Evolutionary conservation across 306 rosid species (phyloP).

Genomic region (Quercus dentata): DNA sequence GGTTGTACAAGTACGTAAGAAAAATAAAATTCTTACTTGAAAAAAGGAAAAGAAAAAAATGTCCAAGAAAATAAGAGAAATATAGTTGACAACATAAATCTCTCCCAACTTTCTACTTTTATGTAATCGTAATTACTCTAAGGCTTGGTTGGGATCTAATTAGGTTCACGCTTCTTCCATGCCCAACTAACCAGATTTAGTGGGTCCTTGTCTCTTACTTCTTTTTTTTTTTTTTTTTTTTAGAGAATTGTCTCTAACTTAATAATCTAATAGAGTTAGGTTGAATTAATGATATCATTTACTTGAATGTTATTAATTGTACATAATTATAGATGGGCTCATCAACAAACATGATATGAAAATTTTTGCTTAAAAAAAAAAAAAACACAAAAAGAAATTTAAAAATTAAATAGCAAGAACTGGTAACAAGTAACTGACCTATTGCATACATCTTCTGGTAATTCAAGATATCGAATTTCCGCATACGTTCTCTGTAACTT

Average conservation of each 20-base stretch:
- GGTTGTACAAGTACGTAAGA: neutral
- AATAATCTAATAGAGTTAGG: slow-evolving; percentile 27
- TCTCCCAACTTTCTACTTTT: neutral
- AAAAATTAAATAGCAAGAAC: neutral
- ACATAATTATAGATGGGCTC: slow-evolving; percentile 13
- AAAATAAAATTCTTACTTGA: neutral
- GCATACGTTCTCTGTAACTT: slow-evolving; percentile 86
- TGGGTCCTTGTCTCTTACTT: slow-evolving; percentile 28
- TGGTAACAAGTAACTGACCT: slow-evolving; percentile 50
- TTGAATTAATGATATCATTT: slow-evolving; percentile 22
- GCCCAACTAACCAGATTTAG: slow-evolving; percentile 48
- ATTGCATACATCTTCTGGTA: slow-evolving; percentile 95
- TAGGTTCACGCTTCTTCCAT: slow-evolving; percentile 28
- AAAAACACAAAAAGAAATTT: neutral
- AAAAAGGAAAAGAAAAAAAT: neutral
- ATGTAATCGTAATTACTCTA: slow-evolving; percentile 12
- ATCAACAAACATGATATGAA: neutral
- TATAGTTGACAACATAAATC: neutral
- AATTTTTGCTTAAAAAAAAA: neutral
- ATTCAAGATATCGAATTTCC: slow-evolving; percentile 90
- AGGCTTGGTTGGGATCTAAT: slow-evolving; percentile 3
- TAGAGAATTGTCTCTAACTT: neutral
- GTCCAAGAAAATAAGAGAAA: neutral
- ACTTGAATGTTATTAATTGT: slow-evolving; percentile 9
- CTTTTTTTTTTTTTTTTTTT: no score